Evolutionary conservation across 371 early-diverging fungal species (phyloP).

Genomic region (Actinomortierella ambigua): DNA sequence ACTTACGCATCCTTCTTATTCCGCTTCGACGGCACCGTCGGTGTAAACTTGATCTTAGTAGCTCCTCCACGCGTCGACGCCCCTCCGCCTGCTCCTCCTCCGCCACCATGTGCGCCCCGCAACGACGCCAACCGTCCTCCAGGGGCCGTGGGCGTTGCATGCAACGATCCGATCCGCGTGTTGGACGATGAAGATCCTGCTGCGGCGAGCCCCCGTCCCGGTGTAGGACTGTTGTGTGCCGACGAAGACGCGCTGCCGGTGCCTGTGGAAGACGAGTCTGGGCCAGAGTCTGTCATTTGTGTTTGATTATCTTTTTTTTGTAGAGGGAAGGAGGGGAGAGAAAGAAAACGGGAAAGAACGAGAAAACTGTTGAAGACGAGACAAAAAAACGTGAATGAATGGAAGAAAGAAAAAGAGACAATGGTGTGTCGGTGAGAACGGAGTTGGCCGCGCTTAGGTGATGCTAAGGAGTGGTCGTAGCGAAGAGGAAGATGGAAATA

Average conservation of each 20-base stretch:
- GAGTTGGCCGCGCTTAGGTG: no score
- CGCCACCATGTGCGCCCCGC: slow-evolving; percentile 34
- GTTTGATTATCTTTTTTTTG: not conserved
- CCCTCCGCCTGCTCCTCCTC: slow-evolving; percentile 9
- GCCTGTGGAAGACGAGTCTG: slow-evolving; percentile 6
- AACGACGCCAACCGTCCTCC: slow-evolving; percentile 40
- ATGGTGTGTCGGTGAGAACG: no score
- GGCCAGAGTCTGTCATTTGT: not conserved
- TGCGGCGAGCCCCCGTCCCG: not conserved
- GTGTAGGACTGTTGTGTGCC: not conserved
- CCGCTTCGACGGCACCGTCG: slow-evolving; percentile 64
- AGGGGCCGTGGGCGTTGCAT: slow-evolving; percentile 29
- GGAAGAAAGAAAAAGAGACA: no score
- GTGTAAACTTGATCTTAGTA: slow-evolving; percentile 67
- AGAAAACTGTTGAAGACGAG: no score
- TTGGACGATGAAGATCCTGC: slow-evolving; percentile 1
- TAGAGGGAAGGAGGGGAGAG: no score
- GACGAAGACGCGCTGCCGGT: not conserved
- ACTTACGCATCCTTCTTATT: slow-evolving; percentile 52
- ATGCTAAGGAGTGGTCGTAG: no score
- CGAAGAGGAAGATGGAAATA: no score
- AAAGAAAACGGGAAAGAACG: no score
- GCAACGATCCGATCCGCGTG: slow-evolving; percentile 36
- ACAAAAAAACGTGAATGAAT: no score
- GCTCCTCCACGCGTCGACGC: slow-evolving; percentile 53